Conservation (phyloP, 129 eudicot genomes). For the Pittosporum tobira region DNA sequence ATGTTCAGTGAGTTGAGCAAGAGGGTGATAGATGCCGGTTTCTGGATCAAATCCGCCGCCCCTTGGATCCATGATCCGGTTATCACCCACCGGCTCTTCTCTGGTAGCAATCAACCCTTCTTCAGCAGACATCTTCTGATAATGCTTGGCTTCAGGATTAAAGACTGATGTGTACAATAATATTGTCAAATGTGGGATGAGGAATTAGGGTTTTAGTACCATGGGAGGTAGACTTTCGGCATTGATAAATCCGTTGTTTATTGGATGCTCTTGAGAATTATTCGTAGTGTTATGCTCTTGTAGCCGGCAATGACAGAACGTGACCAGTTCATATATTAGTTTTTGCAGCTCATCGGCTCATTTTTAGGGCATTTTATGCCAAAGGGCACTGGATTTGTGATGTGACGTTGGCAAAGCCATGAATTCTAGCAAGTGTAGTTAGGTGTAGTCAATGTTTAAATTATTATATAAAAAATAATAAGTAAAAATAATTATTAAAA, state of each 20-base stretch:
- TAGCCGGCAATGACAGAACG: conserved; percentile 23
- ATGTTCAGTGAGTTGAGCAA: conserved; percentile 31
- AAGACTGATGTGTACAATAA: neutral
- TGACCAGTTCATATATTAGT: neutral
- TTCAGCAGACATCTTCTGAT: conserved; percentile 10
- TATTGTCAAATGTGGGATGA: conserved; percentile 3
- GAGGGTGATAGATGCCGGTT: conserved; percentile 55
- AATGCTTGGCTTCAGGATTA: neutral
- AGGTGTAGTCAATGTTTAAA: too few species aligned
- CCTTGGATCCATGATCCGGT: conserved; percentile 1
- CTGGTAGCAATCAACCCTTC: conserved; percentile 17
- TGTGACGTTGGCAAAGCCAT: too few species aligned
- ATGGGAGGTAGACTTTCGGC: neutral
- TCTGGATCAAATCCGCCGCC: conserved; percentile 63
- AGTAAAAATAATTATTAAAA: too few species aligned
- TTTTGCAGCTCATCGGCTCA: neutral
- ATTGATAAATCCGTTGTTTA: conserved; percentile 6
- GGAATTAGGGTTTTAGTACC: neutral
- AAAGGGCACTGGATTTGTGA: too few species aligned
- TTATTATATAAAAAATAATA: too few species aligned
- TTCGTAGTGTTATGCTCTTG: neutral
- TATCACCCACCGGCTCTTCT: conserved; percentile 16
- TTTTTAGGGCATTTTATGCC: neutral
- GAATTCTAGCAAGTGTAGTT: too few species aligned
- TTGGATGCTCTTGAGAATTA: neutral